Conservation (phyloP, 2,329 filamentous ascomycete genomes). For the Talaromyces sp. region DNA sequence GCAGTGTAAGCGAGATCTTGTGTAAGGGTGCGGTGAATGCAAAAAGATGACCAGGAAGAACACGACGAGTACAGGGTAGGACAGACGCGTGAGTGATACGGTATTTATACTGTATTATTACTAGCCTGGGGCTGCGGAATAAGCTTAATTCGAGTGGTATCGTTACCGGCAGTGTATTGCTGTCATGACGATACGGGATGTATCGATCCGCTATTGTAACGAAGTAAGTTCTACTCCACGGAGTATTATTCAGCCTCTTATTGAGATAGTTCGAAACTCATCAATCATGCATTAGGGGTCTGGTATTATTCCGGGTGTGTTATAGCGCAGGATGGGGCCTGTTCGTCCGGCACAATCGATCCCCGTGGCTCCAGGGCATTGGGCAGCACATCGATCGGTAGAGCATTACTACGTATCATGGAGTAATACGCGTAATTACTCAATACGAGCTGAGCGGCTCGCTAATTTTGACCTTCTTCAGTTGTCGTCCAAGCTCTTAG, state of each 20-base stretch:
- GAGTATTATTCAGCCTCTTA: not conserved
- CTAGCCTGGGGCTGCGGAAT: not conserved
- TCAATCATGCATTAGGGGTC: not conserved
- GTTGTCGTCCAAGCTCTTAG: not conserved
- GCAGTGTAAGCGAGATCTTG: slow-evolving; percentile 5
- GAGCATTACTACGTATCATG: not conserved
- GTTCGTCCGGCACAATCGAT: not conserved
- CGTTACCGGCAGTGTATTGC: not conserved
- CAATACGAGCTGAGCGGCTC: slow-evolving; percentile 11
- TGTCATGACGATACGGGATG: not conserved
- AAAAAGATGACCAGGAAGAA: not conserved
- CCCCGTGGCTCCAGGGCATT: not conserved
- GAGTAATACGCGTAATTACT: not conserved
- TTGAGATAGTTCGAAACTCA: not conserved
- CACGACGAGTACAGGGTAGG: not conserved
- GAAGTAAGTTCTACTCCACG: too few relatives aligned
- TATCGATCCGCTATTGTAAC: not conserved
- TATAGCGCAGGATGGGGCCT: not conserved
- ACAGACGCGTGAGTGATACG: not conserved
- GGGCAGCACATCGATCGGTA: not conserved
- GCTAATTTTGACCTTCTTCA: slow-evolving; percentile 18
- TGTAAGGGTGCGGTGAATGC: slow-evolving; percentile 4
- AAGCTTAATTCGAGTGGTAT: not conserved
- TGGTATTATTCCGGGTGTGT: not conserved
- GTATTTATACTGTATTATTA: not conserved